A percentile compares a stretch with the other conserved stretches of the same genome.
Conservation (phyloP, 2,329 filamentous ascomycete genomes). For the Phyllosticta citriasiana region DNA sequence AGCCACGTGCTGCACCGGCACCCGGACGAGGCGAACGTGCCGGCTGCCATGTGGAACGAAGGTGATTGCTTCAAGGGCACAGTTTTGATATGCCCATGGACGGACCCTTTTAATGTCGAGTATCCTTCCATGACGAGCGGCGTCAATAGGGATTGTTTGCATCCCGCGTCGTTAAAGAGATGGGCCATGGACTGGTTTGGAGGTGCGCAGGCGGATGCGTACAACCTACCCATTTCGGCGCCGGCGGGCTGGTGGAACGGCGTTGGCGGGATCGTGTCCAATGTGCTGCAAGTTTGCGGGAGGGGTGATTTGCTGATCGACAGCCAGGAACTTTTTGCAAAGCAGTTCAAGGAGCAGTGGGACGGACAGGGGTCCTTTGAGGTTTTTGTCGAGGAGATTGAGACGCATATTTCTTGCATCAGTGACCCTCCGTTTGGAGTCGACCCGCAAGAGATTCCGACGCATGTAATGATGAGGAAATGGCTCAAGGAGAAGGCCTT, state of each 20-base stretch:
- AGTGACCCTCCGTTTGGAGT: not conserved
- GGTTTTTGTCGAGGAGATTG: not conserved
- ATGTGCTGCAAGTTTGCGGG: not conserved
- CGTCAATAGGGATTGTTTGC: not conserved
- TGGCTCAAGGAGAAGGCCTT: not conserved
- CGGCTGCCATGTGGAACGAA: not conserved
- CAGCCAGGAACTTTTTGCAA: not conserved
- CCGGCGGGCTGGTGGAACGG: not conserved
- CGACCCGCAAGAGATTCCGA: not conserved
- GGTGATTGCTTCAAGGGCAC: not conserved
- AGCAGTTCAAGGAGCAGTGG: not conserved
- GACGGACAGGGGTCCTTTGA: not conserved
- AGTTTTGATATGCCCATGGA: not conserved
- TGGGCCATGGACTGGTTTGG: not conserved
- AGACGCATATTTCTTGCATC: not conserved
- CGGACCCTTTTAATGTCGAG: not conserved
- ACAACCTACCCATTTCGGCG: not conserved
- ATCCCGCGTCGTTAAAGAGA: not conserved
- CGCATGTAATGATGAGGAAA: not conserved
- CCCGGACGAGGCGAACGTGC: slow-evolving; percentile 11
- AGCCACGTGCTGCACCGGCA: slow-evolving; percentile 19
- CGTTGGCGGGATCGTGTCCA: not conserved
- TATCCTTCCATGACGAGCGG: not conserved
- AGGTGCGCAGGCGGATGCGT: not conserved
- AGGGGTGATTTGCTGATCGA: not conserved